Evolutionary conservation across 495 filamentous ascomycete species (phyloP), one percentile per base, ranked within the genome.

Genomic region (Podospora anserina): DNA sequence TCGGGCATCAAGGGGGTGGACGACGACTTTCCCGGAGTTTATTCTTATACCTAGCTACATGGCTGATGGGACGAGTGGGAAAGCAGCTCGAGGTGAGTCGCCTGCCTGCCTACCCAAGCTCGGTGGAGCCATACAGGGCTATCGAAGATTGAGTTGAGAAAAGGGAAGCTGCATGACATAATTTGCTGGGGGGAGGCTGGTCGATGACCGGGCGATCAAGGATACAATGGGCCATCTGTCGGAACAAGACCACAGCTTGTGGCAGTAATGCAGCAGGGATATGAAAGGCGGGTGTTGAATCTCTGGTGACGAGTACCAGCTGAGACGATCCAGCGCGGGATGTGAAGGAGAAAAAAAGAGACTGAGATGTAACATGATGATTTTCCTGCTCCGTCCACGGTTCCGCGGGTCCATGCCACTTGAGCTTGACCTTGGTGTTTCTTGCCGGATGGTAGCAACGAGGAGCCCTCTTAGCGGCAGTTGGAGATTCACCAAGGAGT

Each of bases 1-100:
- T 79, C 74, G 75, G 77, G 77, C 76, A 79, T 34, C 76, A 79
- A 78, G 69, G 28, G 28, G 26, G 30, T 49, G 2, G 20, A 73
- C 57, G 70, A 59, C 34, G 61, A 56, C 55, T 58, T 49, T 65
- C 58, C 58, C 44, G 28, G 64, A 63, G 64, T 53, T 27, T 74
- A 61, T 44, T 63, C 66, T 65, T 71, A 70, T 72, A 70, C 39
- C 39, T 49, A 49, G 39, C 9, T 49, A 70, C 65, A 64, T 68
- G 30, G 65, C 60, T 56, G 30, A 19, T 63, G 34, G 23, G 53
- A 56, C 68, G 71, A 54, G 34, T 53, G 58, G 68, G 23, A 63
- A 34, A 32, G 61, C 55, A 58, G 49, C 56, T 64, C 39, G 64
- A 70, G 70, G 67, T 67, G 58, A 71, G 44, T 65, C 32, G 61